phyloP scores from a whole-genome alignment of 2,329 filamentous ascomycete genomes.

The Xylaria digitata region DNA sequence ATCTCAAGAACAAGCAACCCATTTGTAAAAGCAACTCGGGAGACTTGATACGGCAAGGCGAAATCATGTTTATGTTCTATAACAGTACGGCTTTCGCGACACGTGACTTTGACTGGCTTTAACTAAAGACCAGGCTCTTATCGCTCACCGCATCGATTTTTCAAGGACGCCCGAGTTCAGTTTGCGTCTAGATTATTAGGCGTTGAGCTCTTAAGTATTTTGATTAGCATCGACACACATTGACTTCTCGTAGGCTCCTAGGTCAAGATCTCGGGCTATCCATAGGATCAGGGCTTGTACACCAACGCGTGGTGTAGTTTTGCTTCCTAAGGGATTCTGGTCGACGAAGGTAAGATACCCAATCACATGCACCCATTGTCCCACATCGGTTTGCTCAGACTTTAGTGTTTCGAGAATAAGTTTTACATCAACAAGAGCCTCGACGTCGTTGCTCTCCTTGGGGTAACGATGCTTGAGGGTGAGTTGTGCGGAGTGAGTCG shows the following conservation, averaged over 20 bases:
- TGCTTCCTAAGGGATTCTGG: constrained; percentile 6
- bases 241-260: constrained; percentile 37
- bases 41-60: constrained; percentile 14
- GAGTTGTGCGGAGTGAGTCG: constrained; percentile 68
- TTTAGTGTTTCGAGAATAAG: constrained; percentile 75
- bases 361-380: constrained; percentile 90
- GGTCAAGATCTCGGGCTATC: constrained; percentile 38
- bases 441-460: constrained; percentile 54
- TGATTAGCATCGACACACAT: constrained; percentile 27
- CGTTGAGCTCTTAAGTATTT: constrained; percentile 9
- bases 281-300: constrained; percentile 63
- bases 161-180: constrained; percentile 10
- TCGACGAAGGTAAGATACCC: constrained; percentile 72
- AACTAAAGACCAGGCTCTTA: constrained; percentile 8
- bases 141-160: constrained; percentile 16
- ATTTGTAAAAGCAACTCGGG: constrained; percentile 7
- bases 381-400: constrained; percentile 72
- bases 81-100: constrained; percentile 21
- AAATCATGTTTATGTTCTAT: constrained; percentile 13
- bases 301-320: constrained; percentile 47
- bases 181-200: constrained; percentile 11
- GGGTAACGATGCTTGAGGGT: constrained; percentile 76
- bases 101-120: constrained; percentile 23
- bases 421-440: constrained; percentile 75
- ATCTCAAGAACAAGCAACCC: constrained; percentile 1